Conservation (phyloP, 352 stramenopile genomes). For the Pythium rishiriense region DNA sequence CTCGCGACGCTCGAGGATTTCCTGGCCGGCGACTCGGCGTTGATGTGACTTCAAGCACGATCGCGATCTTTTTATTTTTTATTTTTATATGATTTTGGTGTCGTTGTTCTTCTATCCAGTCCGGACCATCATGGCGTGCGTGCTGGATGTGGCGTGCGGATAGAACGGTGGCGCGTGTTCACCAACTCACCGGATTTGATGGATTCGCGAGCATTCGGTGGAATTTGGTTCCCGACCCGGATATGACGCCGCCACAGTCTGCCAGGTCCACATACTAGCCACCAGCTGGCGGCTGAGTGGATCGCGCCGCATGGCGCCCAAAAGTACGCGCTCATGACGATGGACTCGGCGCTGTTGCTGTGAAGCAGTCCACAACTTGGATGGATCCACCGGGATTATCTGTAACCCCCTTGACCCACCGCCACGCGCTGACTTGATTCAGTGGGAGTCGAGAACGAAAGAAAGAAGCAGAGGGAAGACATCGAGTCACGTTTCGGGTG, state of each 20-base stretch:
- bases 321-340: not conserved
- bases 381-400: too few species aligned
- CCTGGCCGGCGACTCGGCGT: conserved; percentile 48
- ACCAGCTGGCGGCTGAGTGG: not conserved
- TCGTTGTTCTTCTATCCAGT: not conserved
- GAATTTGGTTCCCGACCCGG: not conserved
- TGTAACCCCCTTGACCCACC: not conserved
- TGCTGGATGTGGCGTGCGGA: too few species aligned
- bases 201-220: not conserved
- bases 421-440: conserved; percentile 12
- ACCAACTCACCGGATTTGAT: too few species aligned
- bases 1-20: conserved; percentile 67
- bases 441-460: not conserved
- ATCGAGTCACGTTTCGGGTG: too few species aligned
- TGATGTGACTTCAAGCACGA: conserved; percentile 36
- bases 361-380: too few species aligned
- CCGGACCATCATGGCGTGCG: too few species aligned
- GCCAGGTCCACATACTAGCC: not conserved
- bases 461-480: not conserved
- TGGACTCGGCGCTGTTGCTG: not conserved
- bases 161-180: too few species aligned
- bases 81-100: not conserved
- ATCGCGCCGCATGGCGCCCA: not conserved
- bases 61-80: not conserved
- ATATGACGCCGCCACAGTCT: not conserved